A percentile compares a stretch with the other conserved stretches of the same genome.
These are phyloP conservation scores for Xylariales sp. DNA, from an alignment of 2,329 filamentous ascomycete species.

Conservation along the genomic window DNA sequence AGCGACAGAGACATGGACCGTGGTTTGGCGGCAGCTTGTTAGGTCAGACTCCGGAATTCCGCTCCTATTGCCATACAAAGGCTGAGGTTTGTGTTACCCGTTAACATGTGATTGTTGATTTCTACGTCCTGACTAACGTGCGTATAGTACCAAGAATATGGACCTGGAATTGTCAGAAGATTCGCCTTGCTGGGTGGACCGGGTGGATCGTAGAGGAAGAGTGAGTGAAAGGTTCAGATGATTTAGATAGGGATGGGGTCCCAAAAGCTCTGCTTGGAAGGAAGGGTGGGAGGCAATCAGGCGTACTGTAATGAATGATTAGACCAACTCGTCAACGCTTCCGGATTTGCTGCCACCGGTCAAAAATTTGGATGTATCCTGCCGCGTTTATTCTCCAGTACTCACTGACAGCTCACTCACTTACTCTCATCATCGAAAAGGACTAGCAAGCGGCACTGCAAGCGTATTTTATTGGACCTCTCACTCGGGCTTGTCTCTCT, in stretches of 20 bases:
- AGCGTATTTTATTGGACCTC: too few relatives aligned
- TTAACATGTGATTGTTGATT: background rate
- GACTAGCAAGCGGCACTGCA: too few relatives aligned
- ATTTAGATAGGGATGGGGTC: slow-evolving; percentile 13
- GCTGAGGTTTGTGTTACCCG: slow-evolving; percentile 48
- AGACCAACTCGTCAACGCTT: background rate
- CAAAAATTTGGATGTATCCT: too few relatives aligned
- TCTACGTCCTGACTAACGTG: too few relatives aligned
- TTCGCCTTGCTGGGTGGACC: slow-evolving; percentile 92
- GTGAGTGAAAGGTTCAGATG: slow-evolving; percentile 11
- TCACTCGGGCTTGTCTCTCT: too few relatives aligned
- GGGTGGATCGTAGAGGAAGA: slow-evolving; percentile 59
- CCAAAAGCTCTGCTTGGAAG: slow-evolving; percentile 11
- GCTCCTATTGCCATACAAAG: slow-evolving; percentile 97
- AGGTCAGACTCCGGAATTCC: slow-evolving; percentile 96
- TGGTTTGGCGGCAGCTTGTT: slow-evolving; percentile 98
- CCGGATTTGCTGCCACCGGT: too few relatives aligned
- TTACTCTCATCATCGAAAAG: too few relatives aligned
- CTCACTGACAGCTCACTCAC: too few relatives aligned
- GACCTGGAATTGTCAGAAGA: slow-evolving; percentile 89
- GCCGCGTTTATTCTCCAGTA: too few relatives aligned
- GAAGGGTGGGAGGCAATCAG: slow-evolving; percentile 3
- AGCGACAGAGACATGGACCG: slow-evolving; percentile 92
- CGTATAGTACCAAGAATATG: slow-evolving; percentile 89
- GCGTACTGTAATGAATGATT: slow-evolving; percentile 5